Evolutionary conservation across 306 rosid genomes (phyloP).

Genomic region (Mimosa pudica): DNA sequence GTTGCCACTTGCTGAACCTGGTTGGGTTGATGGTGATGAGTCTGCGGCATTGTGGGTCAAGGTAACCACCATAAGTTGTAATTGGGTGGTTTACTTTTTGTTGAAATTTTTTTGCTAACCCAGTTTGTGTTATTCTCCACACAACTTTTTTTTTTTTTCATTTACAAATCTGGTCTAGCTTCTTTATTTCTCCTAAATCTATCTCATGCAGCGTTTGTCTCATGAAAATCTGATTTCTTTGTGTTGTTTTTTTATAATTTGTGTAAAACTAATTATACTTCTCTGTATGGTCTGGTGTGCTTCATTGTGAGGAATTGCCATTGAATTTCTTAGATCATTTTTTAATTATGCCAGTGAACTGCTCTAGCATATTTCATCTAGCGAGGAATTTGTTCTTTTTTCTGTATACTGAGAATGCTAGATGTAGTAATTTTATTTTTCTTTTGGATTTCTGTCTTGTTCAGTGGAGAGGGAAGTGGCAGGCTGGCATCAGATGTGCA

Average conservation of each 20-base stretch:
- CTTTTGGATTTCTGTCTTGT: conserved; percentile 35
- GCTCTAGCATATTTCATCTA: conserved; percentile 21
- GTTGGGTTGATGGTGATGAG: conserved; percentile 86
- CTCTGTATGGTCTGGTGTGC: conserved; percentile 27
- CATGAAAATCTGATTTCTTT: not conserved
- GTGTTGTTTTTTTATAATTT: not conserved
- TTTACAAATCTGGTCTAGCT: conserved; percentile 16
- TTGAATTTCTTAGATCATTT: not conserved
- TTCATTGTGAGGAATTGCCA: conserved; percentile 18
- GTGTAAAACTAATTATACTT: conserved; percentile 1
- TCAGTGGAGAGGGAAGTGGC: conserved; percentile 99
- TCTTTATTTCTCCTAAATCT: conserved; percentile 1
- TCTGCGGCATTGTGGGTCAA: conserved; percentile 96
- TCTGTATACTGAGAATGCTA: conserved; percentile 17
- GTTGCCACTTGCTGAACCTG: conserved; percentile 64
- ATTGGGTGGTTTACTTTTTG: conserved; percentile 24
- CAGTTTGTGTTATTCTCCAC: conserved; percentile 5
- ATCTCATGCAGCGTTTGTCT: not conserved
- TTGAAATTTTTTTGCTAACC: conserved; percentile 13
- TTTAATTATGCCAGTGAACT: conserved; percentile 21
- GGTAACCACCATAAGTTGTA: conserved; percentile 51
- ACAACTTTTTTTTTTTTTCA: conserved; percentile 13
- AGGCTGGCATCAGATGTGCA: conserved; percentile 92
- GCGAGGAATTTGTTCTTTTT: conserved; percentile 19
- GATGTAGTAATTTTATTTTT: conserved; percentile 39